Conservation (phyloP, 1,284 basidiomycete species). For the Ceratobasidium sp. region DNA sequence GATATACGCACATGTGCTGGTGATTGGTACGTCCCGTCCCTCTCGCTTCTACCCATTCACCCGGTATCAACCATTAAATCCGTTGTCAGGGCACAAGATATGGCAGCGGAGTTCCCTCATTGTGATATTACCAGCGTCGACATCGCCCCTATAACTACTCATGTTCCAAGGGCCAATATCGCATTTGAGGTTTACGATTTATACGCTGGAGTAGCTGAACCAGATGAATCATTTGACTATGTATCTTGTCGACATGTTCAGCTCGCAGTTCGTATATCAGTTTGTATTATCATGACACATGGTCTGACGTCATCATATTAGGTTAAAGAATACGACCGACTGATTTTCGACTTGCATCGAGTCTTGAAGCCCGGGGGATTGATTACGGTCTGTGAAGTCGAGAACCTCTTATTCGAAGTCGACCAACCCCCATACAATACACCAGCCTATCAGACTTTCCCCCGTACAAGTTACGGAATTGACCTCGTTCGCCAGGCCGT, state of each 20-base stretch:
- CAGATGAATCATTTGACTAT: constrained; percentile 20
- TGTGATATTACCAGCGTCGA: constrained; percentile 12
- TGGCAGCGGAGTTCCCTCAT: constrained; percentile 16
- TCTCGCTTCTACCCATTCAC: not conserved
- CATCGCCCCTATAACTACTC: not conserved
- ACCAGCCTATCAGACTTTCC: not conserved
- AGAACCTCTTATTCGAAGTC: constrained; percentile 25
- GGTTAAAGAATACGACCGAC: constrained; percentile 44
- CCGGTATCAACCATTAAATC: not conserved
- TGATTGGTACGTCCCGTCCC: not conserved
- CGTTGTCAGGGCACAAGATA: not conserved
- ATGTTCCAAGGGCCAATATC: constrained; percentile 4
- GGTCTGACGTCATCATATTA: not conserved
- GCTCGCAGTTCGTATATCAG: no score
- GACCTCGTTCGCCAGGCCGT: not conserved
- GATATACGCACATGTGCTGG: constrained; percentile 12
- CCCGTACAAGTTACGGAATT: not conserved
- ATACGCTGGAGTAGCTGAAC: constrained; percentile 11
- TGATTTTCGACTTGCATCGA: constrained; percentile 34
- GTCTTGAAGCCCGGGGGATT: constrained; percentile 25
- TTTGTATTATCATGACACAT: not conserved
- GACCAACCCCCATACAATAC: constrained; percentile 37
- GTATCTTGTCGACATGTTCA: constrained; percentile 10
- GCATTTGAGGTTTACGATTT: constrained; percentile 16
- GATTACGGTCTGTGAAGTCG: constrained; percentile 32